Conservation (phyloP, 371 early-diverging fungal species). For the Modicella reniformis region DNA sequence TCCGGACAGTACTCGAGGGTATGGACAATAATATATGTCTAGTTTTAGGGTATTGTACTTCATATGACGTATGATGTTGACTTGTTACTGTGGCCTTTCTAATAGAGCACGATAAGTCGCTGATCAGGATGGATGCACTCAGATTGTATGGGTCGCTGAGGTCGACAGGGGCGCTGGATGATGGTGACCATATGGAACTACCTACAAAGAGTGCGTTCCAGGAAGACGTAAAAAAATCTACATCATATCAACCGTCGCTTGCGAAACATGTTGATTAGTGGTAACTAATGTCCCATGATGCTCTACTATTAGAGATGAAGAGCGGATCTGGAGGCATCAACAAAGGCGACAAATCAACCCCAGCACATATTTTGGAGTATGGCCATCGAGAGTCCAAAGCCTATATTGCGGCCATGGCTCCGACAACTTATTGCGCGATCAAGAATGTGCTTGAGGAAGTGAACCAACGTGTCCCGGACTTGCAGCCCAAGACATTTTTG, state of each 20-base stretch:
- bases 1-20: conserved; percentile 59
- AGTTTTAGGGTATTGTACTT: too few species aligned
- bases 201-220: conserved; percentile 22
- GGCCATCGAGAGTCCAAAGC: conserved; percentile 79
- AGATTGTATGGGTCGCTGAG: conserved; percentile 75
- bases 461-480: conserved; percentile 63
- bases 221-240: neutral
- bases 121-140: conserved; percentile 74
- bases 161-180: conserved; percentile 62
- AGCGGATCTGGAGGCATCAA: conserved; percentile 38
- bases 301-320: conserved; percentile 27
- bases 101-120: conserved; percentile 61
- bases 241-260: neutral
- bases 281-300: neutral
- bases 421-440: conserved; percentile 75
- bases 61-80: too few species aligned
- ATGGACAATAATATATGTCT: neutral
- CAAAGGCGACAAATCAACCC: conserved; percentile 36
- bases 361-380: conserved; percentile 78
- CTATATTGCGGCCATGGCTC: conserved; percentile 78
- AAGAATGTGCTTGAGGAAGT: conserved; percentile 78
- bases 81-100: neutral
- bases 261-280: neutral
- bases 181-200: conserved; percentile 43
- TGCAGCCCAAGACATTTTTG: conserved; percentile 70